These are phyloP conservation scores for Phyllosticta citrichinensis DNA, from an alignment of 2,329 filamentous ascomycete genomes.

Conservation along the genomic window DNA sequence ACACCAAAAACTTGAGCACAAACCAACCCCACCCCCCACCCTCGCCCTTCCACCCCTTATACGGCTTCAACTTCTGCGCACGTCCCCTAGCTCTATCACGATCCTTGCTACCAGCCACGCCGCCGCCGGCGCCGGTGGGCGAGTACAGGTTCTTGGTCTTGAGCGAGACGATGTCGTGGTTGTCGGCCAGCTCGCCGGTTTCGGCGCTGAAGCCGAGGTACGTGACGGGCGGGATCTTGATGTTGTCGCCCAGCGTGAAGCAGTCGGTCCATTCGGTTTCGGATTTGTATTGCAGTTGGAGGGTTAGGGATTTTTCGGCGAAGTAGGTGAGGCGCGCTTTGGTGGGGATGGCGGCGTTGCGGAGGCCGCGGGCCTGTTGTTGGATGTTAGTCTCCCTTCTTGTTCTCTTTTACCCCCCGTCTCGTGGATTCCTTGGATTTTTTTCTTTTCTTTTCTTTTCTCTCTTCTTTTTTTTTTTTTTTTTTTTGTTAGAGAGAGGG, in stretches of 20 bases:
- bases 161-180: constrained; percentile 91
- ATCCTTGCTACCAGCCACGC: constrained; percentile 20
- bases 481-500: too few species aligned
- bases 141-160: constrained; percentile 82
- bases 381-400: background rate
- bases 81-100: constrained; percentile 19
- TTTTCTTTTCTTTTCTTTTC: too few species aligned
- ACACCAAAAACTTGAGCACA: constrained; percentile 73
- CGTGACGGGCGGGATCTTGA: constrained; percentile 64
- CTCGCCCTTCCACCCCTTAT: constrained; percentile 33
- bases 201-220: constrained; percentile 66
- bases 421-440: too few species aligned
- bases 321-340: constrained; percentile 90
- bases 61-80: constrained; percentile 30
- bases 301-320: constrained; percentile 81
- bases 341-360: constrained; percentile 65
- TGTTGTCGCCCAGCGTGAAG: constrained; percentile 55
- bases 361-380: constrained; percentile 65
- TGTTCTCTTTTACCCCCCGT: too few species aligned
- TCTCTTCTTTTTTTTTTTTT: too few species aligned
- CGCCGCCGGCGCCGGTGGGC: constrained; percentile 32
- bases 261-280: constrained; percentile 83
- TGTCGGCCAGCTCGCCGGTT: constrained; percentile 92
- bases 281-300: constrained; percentile 90
- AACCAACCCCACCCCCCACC: constrained; percentile 54